These are phyloP conservation scores for Colletotrichum orbiculare DNA, from an alignment of 2,329 filamentous ascomycete genomes.

Conservation along the genomic window DNA sequence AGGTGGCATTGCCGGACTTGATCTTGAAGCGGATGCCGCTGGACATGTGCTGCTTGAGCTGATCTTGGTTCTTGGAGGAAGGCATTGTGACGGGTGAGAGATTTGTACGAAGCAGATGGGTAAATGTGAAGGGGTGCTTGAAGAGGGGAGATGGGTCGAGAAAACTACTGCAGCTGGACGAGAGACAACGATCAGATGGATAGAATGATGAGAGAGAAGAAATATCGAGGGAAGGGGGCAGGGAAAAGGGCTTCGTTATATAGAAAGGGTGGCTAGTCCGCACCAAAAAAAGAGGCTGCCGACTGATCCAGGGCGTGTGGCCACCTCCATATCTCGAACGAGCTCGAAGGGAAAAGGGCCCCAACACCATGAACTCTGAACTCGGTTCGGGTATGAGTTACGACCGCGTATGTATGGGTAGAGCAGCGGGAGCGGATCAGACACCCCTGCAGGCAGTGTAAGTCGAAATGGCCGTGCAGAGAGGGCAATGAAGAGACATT, in stretches of 20 bases:
- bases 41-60: conserved; percentile 23
- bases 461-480: not conserved
- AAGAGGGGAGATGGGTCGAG: not conserved
- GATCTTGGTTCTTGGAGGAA: conserved; percentile 9
- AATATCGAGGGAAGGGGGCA: not conserved
- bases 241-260: conserved; percentile 13
- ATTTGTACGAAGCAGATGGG: not conserved
- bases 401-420: not conserved
- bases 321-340: conserved; percentile 5
- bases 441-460: conserved; percentile 10
- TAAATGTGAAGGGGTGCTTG: not conserved
- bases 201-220: not conserved
- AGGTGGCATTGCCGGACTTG: conserved; percentile 53
- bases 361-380: conserved; percentile 17
- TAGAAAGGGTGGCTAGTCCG: conserved; percentile 6
- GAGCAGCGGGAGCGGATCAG: not conserved
- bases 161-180: no score
- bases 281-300: not conserved
- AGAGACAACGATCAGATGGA: not conserved
- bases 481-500: conserved; percentile 25
- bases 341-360: not conserved
- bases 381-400: not conserved
- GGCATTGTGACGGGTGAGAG: conserved; percentile 17
- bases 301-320: conserved; percentile 25
- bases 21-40: conserved; percentile 58